These are phyloP conservation scores for Boletellus emodensis DNA, from an alignment of 768 basidiomycete genomes.

Conservation along the genomic window DNA sequence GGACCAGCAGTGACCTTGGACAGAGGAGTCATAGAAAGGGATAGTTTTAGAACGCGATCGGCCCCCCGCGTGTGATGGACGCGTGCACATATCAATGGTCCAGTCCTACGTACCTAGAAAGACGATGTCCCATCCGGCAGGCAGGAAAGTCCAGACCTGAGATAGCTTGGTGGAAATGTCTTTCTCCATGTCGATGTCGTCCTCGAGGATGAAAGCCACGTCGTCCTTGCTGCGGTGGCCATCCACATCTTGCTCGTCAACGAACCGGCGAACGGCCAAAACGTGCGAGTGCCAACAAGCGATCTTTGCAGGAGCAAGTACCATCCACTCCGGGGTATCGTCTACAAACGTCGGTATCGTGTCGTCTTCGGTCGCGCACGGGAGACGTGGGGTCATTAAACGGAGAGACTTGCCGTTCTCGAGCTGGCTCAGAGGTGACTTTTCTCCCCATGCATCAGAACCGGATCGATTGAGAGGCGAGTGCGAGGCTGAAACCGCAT, in stretches of 20 bases:
- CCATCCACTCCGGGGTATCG: constrained; percentile 40
- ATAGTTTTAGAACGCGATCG: neutral
- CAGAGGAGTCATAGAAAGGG: neutral
- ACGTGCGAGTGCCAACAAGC: constrained; percentile 75
- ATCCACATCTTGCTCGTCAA: constrained; percentile 25
- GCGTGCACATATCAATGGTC: neutral
- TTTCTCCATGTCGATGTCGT: constrained; percentile 75
- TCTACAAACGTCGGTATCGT: constrained; percentile 33
- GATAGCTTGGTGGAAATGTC: constrained; percentile 45
- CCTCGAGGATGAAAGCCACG: constrained; percentile 62
- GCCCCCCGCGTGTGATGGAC: neutral
- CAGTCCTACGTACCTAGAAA: constrained; percentile 51
- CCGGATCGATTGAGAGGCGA: constrained; percentile 13
- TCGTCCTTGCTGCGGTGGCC: constrained; percentile 21
- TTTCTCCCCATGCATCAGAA: constrained; percentile 20
- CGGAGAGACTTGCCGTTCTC: neutral
- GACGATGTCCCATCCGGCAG: constrained; percentile 66
- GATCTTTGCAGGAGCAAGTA: constrained; percentile 56
- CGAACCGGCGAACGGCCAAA: constrained; percentile 44
- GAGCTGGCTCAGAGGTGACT: neutral
- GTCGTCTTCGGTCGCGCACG: constrained; percentile 43
- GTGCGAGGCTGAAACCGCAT: constrained; percentile 20
- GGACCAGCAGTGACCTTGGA: constrained; percentile 75
- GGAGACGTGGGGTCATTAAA: constrained; percentile 21
- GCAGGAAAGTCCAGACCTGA: constrained; percentile 49